Evolutionary conservation across 1,284 basidiomycete species (phyloP), one percentile per base, ranked within the genome.

Genomic region (Ceratobasidium theobromae): DNA sequence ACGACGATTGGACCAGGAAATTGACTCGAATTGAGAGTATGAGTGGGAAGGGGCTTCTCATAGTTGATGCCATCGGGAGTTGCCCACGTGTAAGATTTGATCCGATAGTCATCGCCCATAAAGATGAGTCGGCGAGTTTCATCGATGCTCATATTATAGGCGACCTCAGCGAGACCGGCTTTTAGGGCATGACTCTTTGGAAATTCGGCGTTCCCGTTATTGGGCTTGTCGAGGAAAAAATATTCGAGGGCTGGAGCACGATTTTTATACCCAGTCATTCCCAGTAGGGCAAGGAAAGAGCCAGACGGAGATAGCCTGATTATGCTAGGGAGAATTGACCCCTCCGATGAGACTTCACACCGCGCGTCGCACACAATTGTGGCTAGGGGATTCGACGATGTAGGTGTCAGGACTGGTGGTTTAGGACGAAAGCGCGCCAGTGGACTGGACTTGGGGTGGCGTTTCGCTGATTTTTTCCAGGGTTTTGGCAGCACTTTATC

Each of bases 11-110:
- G 55, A 21, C 55, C 55, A 18, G 4, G 27, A 4, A 30, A 12
- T 8, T 45, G 41, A 11, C 8, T 14, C 18, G 62, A 66, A 16
- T 41, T 30, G 21, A 66, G 43, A 27, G 64, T 66, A 55, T 66
- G 52, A 1, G 28, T 21, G 12, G 62, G 49, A 23, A 38, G n/a
- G 9, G 38, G 48, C 25, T 30, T n/a, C n/a, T n/a, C 16, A 16
- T 30, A 9, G 41, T 16, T n/a, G 14, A 21, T 28, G 5, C 30
- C 49, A 21, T 53, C 35, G 16, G 30, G 18, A 23, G 18, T 21
- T 14, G 23, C 62, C 48, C 48, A 65, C 8, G 40, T 12, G 40
- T 27, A 53, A 6, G 32, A 52, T 28, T 65, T 65, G 35, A 65
- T 41, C 9, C 51, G 33, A 4, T 27, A 9, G 16, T 53, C 33